Percentiles rank a stretch among this genome's conserved stretches.
phyloP scores from a whole-genome alignment of 2,329 filamentous ascomycete species.

The Pseudogymnoascus sp. region DNA sequence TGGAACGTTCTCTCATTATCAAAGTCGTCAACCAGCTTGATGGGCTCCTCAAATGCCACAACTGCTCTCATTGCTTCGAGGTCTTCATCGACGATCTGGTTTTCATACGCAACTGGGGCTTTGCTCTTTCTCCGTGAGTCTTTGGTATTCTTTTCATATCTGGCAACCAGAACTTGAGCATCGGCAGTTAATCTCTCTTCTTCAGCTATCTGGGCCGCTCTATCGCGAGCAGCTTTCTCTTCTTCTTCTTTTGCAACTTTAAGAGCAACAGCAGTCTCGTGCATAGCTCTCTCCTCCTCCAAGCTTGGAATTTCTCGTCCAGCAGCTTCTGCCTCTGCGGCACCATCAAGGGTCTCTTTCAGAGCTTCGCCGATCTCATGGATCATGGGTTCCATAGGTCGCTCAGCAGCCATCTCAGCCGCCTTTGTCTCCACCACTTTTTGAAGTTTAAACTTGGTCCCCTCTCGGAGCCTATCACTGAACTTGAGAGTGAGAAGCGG shows the following conservation, averaged over 20 bases:
- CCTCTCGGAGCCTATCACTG: conserved; percentile 56
- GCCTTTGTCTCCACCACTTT: conserved; percentile 53
- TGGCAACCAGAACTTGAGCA: conserved; percentile 62
- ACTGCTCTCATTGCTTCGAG: conserved; percentile 26
- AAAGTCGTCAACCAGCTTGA: conserved; percentile 52
- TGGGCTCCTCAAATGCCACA: conserved; percentile 59
- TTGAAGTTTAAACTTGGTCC: conserved; percentile 62
- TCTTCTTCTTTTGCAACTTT: conserved; percentile 43
- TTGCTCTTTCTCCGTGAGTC: conserved; percentile 56
- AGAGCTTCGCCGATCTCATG: conserved; percentile 43
- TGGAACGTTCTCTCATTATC: conserved; percentile 61
- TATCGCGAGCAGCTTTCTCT: conserved; percentile 39
- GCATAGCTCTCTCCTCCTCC: conserved; percentile 77
- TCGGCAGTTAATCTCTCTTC: conserved; percentile 47
- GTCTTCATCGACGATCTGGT: conserved; percentile 31
- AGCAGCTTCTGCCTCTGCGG: conserved; percentile 66
- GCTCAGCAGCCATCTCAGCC: conserved; percentile 41
- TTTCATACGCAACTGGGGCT: conserved; percentile 28
- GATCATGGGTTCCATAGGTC: conserved; percentile 38
- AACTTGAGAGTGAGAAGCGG: conserved; percentile 65
- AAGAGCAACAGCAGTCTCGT: conserved; percentile 63
- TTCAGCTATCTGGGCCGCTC: conserved; percentile 50
- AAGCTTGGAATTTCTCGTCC: conserved; percentile 74
- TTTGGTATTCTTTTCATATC: conserved; percentile 52
- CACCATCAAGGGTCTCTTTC: conserved; percentile 71